Conservation (phyloP, 805 yeast genomes). For the Spencermartinsiella europaea region DNA sequence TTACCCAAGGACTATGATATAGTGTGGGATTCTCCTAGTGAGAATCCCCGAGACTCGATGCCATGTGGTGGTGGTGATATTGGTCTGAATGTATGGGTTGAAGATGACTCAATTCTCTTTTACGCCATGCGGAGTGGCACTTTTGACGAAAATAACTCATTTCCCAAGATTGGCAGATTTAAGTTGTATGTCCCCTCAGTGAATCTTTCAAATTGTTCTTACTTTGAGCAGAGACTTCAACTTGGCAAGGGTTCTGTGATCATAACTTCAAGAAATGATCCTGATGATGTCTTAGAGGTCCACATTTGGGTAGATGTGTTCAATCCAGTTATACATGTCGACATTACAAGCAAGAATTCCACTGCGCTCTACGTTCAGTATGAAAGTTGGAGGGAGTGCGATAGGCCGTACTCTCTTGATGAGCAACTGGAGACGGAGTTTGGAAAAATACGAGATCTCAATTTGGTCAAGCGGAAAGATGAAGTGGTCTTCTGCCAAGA, state of each 20-base stretch:
- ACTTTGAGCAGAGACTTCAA: constrained; percentile 4
- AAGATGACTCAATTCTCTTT: background rate
- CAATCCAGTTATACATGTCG: constrained; percentile 1
- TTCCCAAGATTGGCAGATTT: constrained; percentile 1
- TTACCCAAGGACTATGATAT: constrained; percentile 1
- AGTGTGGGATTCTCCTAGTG: background rate
- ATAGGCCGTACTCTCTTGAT: background rate
- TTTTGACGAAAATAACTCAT: constrained; percentile 1
- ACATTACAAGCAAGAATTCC: background rate
- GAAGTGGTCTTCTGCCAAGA: background rate
- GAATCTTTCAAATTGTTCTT: background rate
- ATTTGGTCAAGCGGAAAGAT: background rate
- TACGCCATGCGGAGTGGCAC: constrained; percentile 1
- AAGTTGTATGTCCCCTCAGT: background rate
- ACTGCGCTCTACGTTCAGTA: background rate
- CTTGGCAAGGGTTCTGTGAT: background rate
- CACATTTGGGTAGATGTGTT: constrained; percentile 3
- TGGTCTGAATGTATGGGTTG: constrained; percentile 2
- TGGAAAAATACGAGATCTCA: background rate
- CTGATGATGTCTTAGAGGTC: background rate
- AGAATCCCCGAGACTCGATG: background rate
- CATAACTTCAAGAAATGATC: background rate
- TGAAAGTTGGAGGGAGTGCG: background rate
- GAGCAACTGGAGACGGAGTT: background rate
- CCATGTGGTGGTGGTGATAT: constrained; percentile 4